phyloP scores from a whole-genome alignment of 1,139 yeast species.

The Yamadazyma atlantica region DNA sequence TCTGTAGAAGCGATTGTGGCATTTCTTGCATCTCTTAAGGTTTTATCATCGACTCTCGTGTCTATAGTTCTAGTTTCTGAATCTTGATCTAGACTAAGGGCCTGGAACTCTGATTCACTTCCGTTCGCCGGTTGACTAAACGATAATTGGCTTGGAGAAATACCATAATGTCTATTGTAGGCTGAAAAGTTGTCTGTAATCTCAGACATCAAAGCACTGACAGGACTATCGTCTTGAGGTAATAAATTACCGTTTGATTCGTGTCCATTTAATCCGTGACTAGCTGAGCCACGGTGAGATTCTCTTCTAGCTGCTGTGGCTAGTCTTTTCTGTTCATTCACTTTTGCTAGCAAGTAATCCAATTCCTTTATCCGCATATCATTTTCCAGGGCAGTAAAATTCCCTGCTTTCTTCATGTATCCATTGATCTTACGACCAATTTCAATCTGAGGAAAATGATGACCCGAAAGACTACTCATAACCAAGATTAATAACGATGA shows the following conservation, averaged over 20 bases:
- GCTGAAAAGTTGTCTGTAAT: slow-evolving; percentile 10
- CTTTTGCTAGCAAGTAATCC: slow-evolving; percentile 8
- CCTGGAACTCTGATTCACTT: too few species aligned
- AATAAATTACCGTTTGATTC: too few species aligned
- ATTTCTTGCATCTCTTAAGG: too few species aligned
- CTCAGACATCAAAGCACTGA: slow-evolving; percentile 10
- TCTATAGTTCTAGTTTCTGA: neutral
- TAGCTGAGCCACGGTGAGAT: too few species aligned
- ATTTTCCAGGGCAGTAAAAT: slow-evolving; percentile 22
- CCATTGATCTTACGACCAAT: slow-evolving; percentile 22
- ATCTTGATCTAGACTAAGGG: neutral
- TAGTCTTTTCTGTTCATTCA: slow-evolving; percentile 5
- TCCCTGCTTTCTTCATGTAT: slow-evolving; percentile 15
- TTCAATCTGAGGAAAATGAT: slow-evolving; percentile 25
- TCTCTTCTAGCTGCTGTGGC: slow-evolving; percentile 1
- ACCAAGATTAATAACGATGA: slow-evolving; percentile 73
- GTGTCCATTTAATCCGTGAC: too few species aligned
- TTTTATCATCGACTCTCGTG: too few species aligned
- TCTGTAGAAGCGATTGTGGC: neutral
- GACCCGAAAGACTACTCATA: slow-evolving; percentile 52
- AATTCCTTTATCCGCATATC: slow-evolving; percentile 25
- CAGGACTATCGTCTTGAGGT: slow-evolving; percentile 3
- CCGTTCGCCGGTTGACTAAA: neutral
- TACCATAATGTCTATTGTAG: neutral
- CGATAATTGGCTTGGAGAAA: slow-evolving; percentile 1